Conservation (phyloP, 2,329 filamentous ascomycete genomes). For the Purpureocillium takamizusanense region DNA sequence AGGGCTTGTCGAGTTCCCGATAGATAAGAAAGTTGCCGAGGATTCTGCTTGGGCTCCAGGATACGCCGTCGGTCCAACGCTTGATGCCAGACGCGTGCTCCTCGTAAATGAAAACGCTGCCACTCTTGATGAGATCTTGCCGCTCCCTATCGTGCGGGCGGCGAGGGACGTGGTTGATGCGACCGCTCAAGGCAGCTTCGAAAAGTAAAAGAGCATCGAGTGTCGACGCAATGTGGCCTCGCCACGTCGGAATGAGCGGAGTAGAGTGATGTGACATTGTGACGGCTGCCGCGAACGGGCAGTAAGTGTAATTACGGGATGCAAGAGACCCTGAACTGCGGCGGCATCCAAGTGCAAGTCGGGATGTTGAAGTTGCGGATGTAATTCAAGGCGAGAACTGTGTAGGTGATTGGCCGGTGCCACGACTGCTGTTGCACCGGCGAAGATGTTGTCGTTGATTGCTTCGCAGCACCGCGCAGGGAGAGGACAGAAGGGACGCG, state of each 20-base stretch:
- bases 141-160: slow-evolving; percentile 82
- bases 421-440: no score
- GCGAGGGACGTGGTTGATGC: slow-evolving; percentile 66
- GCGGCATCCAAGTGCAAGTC: neutral
- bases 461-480: no score
- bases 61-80: slow-evolving; percentile 85
- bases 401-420: no score
- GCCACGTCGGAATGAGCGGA: slow-evolving; percentile 52
- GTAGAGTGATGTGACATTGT: slow-evolving; percentile 17
- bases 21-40: slow-evolving; percentile 81
- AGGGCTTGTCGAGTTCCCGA: slow-evolving; percentile 69
- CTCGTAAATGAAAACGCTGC: slow-evolving; percentile 85
- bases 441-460: no score
- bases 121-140: slow-evolving; percentile 67
- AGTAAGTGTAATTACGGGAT: no score
- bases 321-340: no score
- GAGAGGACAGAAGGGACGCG: no score
- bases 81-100: slow-evolving; percentile 87
- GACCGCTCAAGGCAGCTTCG: slow-evolving; percentile 65
- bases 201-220: slow-evolving; percentile 73
- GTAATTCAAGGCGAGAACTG: no score
- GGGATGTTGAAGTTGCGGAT: no score
- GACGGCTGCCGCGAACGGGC: no score
- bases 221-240: slow-evolving; percentile 59
- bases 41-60: slow-evolving; percentile 85